Base-by-base conservation (phyloP, 345 rosid species). In the Murraya koenigii region DNA sequence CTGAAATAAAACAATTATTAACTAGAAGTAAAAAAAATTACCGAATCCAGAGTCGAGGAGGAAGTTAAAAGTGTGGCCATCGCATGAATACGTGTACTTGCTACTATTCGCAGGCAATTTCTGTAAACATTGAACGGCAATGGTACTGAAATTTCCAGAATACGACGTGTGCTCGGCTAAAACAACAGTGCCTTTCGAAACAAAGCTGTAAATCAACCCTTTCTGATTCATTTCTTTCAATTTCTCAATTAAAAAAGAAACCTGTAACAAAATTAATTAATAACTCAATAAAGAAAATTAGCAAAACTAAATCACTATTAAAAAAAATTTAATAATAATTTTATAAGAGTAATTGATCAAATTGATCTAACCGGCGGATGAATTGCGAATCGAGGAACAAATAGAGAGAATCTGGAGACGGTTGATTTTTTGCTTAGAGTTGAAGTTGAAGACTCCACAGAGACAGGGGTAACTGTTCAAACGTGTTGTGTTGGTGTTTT, bases 131-230 rank as follows among this genome's bases (percentile, higher is more conserved):
- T 96, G 99, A 80, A 96, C 97, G 59, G 98, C 99, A 68, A 96
- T 84, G 82, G 99, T 94, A 86, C 99, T 94, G 71, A 96, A 96
- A 85, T 96, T 96, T 66, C 99, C 99, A 0, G 98, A 86, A 84
- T 88, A 96, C 2, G 94, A 82, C 4, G 99, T 96, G 83, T 96
- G 98, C 83, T 96, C 99, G 0, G 99, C 99, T 74, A 96, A 59
- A 75, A 96, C 98, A 52, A 97, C 93, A 7, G 90, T 94, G 72
- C 99, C 99, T 80, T 91, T 97, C 0, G 98, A 94, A 77, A 93
- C 98, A 79, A 97, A 97, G 88, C 98, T 91, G 79, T 97, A 97
- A 73, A 97, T 97, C 89, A 97, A 88, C 44, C 99, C 98, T 82
- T 87, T 90, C 80, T 85, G 97, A 86, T 77, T 92, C 98, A 96